phyloP scores from a whole-genome alignment of 768 basidiomycete genomes.

The Dioszegia hungarica region DNA sequence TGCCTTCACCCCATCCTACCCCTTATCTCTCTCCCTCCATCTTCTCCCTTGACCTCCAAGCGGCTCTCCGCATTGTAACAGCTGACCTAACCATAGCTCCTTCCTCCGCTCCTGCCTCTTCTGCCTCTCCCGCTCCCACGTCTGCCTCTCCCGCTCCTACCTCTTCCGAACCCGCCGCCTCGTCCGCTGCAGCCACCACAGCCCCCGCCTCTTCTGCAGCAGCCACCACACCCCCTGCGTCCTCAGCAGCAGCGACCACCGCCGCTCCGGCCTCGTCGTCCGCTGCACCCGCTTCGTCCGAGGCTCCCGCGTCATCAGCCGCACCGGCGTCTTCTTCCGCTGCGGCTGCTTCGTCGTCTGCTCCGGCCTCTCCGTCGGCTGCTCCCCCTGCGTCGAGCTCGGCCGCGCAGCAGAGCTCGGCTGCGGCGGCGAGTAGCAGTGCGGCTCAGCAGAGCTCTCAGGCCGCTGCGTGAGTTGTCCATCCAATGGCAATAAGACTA shows the following conservation, averaged over 20 bases:
- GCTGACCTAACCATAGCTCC: conserved; percentile 10
- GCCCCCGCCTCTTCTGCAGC: conserved; percentile 8
- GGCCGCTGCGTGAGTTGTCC: too few relatives aligned
- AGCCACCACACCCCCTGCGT: conserved; percentile 4
- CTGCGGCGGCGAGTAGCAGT: too few relatives aligned
- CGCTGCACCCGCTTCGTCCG: conserved; percentile 2
- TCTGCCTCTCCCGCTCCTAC: conserved; percentile 6
- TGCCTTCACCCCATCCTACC: background rate
- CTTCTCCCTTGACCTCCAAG: background rate
- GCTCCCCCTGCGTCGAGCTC: conserved; percentile 8
- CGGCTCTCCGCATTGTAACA: background rate
- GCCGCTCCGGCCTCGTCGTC: conserved; percentile 11
- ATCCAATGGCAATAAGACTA: too few relatives aligned
- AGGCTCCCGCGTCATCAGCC: conserved; percentile 7
- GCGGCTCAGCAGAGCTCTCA: too few relatives aligned
- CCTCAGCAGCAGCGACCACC: background rate
- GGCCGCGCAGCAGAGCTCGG: background rate
- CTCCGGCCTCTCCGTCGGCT: background rate
- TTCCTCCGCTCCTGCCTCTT: background rate
- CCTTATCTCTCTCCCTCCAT: background rate
- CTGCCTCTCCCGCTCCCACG: background rate
- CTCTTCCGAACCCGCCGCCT: background rate
- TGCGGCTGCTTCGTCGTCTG: conserved; percentile 8
- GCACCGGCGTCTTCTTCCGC: conserved; percentile 2
- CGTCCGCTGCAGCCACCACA: conserved; percentile 1